These are phyloP conservation scores for Barnettozyma siamensis DNA, from an alignment of 805 yeast species.

Conservation along the genomic window DNA sequence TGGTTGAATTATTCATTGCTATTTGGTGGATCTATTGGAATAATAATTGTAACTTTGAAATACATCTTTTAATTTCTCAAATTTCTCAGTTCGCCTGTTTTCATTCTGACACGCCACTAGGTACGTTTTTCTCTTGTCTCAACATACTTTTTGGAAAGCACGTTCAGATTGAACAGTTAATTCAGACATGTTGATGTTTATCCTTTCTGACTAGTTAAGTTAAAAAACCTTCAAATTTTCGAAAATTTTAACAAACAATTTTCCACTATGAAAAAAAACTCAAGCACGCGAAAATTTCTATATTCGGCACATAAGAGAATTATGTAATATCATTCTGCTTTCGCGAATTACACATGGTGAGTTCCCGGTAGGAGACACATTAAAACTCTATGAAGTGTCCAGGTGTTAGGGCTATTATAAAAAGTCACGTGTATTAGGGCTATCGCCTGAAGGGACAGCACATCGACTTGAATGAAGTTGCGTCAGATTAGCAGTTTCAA, in stretches of 20 bases:
- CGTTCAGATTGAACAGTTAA: constrained; percentile 99
- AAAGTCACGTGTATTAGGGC: not conserved
- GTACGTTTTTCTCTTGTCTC: not conserved
- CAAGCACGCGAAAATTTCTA: constrained; percentile 3
- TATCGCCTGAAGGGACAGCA: too few relatives aligned
- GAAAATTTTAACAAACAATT: constrained; percentile 9
- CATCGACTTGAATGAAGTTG: too few relatives aligned
- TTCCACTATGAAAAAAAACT: constrained; percentile 1
- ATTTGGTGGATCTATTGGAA: too few relatives aligned
- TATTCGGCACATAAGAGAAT: not conserved
- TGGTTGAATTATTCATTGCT: too few relatives aligned
- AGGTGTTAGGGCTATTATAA: not conserved
- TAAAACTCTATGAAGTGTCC: not conserved
- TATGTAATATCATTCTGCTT: not conserved
- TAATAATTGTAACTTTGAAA: too few relatives aligned
- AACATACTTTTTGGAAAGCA: constrained; percentile 99
- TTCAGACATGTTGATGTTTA: constrained; percentile 81
- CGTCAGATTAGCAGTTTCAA: too few relatives aligned
- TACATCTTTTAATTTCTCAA: too few relatives aligned
- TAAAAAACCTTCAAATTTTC: constrained; percentile 1
- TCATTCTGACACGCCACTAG: not conserved
- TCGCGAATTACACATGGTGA: not conserved
- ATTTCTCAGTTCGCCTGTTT: too few relatives aligned
- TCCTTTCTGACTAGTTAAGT: constrained; percentile 2
- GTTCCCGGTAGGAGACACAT: not conserved